Percentiles rank a stretch among this genome's conserved stretches.
phyloP scores from a whole-genome alignment of 768 basidiomycete species.

The Cubamyces lactineus region DNA sequence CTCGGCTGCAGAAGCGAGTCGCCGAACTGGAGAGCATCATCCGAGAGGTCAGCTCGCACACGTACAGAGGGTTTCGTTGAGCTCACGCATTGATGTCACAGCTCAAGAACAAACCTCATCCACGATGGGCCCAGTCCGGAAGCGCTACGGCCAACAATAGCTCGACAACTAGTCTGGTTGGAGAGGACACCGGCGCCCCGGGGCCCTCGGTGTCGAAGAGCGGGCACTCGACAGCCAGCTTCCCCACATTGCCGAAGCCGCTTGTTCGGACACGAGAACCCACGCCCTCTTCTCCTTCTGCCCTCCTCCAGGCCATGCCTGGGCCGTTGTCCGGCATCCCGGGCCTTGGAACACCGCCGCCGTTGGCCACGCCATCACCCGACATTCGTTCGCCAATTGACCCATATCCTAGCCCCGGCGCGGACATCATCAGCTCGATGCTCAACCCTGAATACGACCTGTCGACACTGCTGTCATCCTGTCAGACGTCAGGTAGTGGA shows the following conservation, averaged over 20 bases:
- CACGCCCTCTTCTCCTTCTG: slow-evolving; percentile 21
- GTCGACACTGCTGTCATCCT: slow-evolving; percentile 28
- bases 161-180: neutral
- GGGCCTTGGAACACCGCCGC: slow-evolving; percentile 26
- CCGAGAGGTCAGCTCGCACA: slow-evolving; percentile 54
- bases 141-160: slow-evolving; percentile 3
- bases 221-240: slow-evolving; percentile 4
- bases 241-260: slow-evolving; percentile 10
- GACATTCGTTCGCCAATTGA: slow-evolving; percentile 27
- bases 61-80: neutral
- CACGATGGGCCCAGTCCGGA: slow-evolving; percentile 52
- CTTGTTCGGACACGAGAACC: neutral
- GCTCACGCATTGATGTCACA: slow-evolving; percentile 32
- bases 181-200: neutral
- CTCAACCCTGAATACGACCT: slow-evolving; percentile 28
- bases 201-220: neutral
- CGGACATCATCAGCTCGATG: slow-evolving; percentile 16
- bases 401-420: neutral
- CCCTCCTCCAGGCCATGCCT: neutral
- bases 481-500: slow-evolving; percentile 12
- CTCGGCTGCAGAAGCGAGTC: slow-evolving; percentile 70
- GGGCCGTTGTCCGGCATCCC: slow-evolving; percentile 10
- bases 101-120: slow-evolving; percentile 76
- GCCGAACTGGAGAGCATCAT: slow-evolving; percentile 85
- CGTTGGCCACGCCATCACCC: slow-evolving; percentile 30